Conservation (phyloP, 164 flowering plant genomes). For the Stephania yunnanensis region DNA sequence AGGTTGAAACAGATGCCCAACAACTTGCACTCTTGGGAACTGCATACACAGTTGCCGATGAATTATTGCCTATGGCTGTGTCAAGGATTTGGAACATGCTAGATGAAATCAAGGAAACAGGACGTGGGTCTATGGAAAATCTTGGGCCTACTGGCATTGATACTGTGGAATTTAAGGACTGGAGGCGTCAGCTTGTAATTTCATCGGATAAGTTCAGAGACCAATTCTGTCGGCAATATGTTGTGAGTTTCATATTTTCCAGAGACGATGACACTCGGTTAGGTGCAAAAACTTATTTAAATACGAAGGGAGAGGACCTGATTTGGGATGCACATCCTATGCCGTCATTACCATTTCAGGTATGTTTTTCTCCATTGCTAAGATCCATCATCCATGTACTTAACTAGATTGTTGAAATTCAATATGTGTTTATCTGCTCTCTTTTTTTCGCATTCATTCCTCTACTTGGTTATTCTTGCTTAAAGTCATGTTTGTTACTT, state of each 20-base stretch:
- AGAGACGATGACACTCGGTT: slow-evolving; percentile 80
- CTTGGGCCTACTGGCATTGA: slow-evolving; percentile 25
- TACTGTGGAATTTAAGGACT: slow-evolving; percentile 65
- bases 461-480: background rate
- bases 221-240: slow-evolving; percentile 90
- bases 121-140: slow-evolving; percentile 35
- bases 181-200: slow-evolving; percentile 86
- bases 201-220: slow-evolving; percentile 87
- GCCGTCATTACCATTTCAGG: slow-evolving; percentile 96
- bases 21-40: slow-evolving; percentile 87
- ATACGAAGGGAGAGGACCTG: slow-evolving; percentile 51
- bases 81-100: slow-evolving; percentile 43
- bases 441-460: background rate
- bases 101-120: slow-evolving; percentile 40
- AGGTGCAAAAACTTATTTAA: slow-evolving; percentile 68
- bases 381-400: background rate
- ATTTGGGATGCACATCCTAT: slow-evolving; percentile 64
- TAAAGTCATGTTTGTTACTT: background rate
- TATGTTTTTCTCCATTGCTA: slow-evolving; percentile 17
- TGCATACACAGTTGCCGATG: slow-evolving; percentile 84
- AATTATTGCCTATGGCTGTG: slow-evolving; percentile 60
- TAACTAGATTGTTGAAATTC: background rate
- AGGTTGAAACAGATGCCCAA: slow-evolving; percentile 93
- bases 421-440: background rate
- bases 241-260: slow-evolving; percentile 79